Evolutionary conservation across 352 stramenopile species (phyloP).

Genomic region (Pythium brachiatum): DNA sequence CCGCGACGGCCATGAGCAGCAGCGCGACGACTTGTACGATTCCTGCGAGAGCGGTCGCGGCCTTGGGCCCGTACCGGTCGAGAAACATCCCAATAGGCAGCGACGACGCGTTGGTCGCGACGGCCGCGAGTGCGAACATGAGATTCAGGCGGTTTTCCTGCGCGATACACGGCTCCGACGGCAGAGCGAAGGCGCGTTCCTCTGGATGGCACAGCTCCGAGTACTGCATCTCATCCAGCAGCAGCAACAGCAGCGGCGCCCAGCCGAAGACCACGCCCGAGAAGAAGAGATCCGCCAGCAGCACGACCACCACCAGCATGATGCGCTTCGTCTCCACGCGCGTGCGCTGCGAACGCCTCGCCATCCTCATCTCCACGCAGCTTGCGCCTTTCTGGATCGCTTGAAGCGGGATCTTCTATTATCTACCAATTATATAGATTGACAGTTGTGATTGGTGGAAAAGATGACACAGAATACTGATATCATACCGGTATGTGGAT

Average conservation of each 20-base stretch:
- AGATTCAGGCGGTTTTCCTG: slow-evolving; percentile 84
- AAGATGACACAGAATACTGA: slow-evolving; percentile 7
- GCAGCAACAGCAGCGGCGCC: slow-evolving; percentile 76
- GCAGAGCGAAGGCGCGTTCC: not conserved
- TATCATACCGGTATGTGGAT: slow-evolving; percentile 15
- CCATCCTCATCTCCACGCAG: not conserved
- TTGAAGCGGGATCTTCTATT: slow-evolving; percentile 8
- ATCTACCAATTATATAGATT: slow-evolving; percentile 6
- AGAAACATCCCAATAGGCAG: slow-evolving; percentile 76
- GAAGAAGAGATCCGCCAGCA: slow-evolving; percentile 75
- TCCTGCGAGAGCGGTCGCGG: slow-evolving; percentile 39
- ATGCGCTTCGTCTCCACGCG: slow-evolving; percentile 40
- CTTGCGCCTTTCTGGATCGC: not conserved
- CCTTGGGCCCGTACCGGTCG: slow-evolving; percentile 60
- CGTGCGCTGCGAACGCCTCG: not conserved
- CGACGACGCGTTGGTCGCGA: slow-evolving; percentile 69
- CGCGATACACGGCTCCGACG: slow-evolving; percentile 38
- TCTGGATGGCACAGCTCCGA: slow-evolving; percentile 51
- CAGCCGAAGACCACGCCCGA: slow-evolving; percentile 85
- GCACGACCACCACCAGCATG: slow-evolving; percentile 65
- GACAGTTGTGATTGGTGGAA: slow-evolving; percentile 8
- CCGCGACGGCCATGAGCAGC: slow-evolving; percentile 67
- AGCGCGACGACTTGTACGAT: slow-evolving; percentile 64
- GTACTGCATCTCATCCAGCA: slow-evolving; percentile 80
- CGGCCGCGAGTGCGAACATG: slow-evolving; percentile 77